Evolutionary conservation across 2,329 filamentous ascomycete genomes (phyloP), one percentile per base, ranked within the genome.

Genomic region (Triangularia setosa): DNA sequence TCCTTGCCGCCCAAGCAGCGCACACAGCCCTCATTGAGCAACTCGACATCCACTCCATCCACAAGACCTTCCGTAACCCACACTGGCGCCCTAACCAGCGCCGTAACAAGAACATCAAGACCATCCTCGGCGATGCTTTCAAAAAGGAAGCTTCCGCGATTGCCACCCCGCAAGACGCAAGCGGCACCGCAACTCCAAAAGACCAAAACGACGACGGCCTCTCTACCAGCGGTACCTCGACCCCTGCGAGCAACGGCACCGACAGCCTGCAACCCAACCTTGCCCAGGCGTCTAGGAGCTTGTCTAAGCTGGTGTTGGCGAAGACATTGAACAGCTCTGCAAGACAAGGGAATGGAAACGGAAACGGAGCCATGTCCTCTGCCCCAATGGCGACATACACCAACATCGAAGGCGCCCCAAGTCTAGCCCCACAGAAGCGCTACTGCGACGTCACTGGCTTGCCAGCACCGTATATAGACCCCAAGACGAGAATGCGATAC

Each of bases 41-140:
- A 75, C 91, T 98, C 73, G 95, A 99, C 81, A 92, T 97, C 73
- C 90, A 95, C 76, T 86, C 88, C 65, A 87, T 91, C 74, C 88
- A 88, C 72, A 96, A 96, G 79, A 90, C 88, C 73, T 99, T 97
- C 83, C 93, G 94, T 77, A 97, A 93, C 75, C 83, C 90, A 2
- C 81, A 87, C 75, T 99, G 95, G 95, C 93, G 91, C 74, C 92
- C 95, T 16, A 92, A 94, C 69, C 90, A 93, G 77, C 93, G 95
- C 60, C 92, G 95, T 78, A 99, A 99, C 86, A 99, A 99, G 83
- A 98, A 97, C 78, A 89, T 98, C 78, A 98, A 98, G 79, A 92
- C 96, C 72, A 95, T 99, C 67, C 84, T 99, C 66, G 90, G 92
- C 65, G 95, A 99, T 73, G 91, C 90, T 12, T 87, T 91, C 23